Evolutionary conservation across 805 yeast species (phyloP).

Genomic region (Allodekkera sacchari): DNA sequence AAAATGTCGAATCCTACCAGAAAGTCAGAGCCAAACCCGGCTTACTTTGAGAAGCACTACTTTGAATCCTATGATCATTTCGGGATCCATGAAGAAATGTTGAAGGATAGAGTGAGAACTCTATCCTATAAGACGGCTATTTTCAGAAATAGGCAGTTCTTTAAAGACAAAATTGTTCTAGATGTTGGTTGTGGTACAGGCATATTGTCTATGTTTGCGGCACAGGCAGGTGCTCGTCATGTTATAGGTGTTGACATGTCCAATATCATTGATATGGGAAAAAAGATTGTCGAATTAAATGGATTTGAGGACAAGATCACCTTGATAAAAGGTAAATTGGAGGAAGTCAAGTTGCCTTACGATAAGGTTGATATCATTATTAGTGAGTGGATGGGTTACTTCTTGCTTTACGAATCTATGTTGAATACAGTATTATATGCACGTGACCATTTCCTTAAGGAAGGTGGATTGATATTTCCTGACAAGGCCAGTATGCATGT

Average conservation of each 20-base stretch:
- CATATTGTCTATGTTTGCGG: slow-evolving; percentile 95
- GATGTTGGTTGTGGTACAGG: slow-evolving; percentile 99
- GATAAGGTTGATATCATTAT: slow-evolving; percentile 89
- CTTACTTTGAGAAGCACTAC: slow-evolving; percentile 83
- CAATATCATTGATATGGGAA: slow-evolving; percentile 93
- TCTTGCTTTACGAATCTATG: slow-evolving; percentile 93
- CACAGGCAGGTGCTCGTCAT: slow-evolving; percentile 96
- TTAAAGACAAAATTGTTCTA: slow-evolving; percentile 87
- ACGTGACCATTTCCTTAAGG: slow-evolving; percentile 75
- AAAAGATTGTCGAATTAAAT: slow-evolving; percentile 72
- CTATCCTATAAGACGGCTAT: slow-evolving; percentile 87
- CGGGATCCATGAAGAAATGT: slow-evolving; percentile 98
- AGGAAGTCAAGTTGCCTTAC: slow-evolving; percentile 82
- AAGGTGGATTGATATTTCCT: slow-evolving; percentile 90
- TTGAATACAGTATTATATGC: slow-evolving; percentile 92
- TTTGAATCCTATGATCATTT: slow-evolving; percentile 93
- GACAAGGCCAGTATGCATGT: slow-evolving; percentile 84
- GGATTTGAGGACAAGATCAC: slow-evolving; percentile 85
- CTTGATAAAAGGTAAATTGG: slow-evolving; percentile 83
- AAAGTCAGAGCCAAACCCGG: slow-evolving; percentile 54
- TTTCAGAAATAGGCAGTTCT: slow-evolving; percentile 76
- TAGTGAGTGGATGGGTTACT: slow-evolving; percentile 99
- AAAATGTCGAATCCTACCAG: no score
- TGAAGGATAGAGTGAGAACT: slow-evolving; percentile 91
- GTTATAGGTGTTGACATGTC: slow-evolving; percentile 98